phyloP scores from a whole-genome alignment of 257 asterid species.

The Fraxinus excelsior region DNA sequence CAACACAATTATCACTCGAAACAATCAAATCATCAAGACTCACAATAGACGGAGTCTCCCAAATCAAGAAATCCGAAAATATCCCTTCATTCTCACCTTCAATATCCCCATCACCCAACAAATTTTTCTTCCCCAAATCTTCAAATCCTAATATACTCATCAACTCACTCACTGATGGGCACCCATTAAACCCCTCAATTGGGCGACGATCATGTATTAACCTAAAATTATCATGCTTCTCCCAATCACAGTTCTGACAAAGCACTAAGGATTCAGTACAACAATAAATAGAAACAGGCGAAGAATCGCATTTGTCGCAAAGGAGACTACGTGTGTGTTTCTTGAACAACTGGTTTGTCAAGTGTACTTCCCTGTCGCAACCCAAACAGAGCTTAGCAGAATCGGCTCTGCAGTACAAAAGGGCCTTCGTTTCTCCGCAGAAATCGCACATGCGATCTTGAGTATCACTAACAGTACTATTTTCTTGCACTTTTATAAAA shows the following conservation, averaged over 20 bases:
- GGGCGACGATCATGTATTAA: conserved; percentile 76
- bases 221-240: conserved; percentile 45
- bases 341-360: conserved; percentile 79
- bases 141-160: conserved; percentile 69
- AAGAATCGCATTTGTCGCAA: conserved; percentile 68
- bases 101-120: conserved; percentile 35
- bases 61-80: conserved; percentile 63
- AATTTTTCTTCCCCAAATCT: conserved; percentile 58
- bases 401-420: conserved; percentile 89
- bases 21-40: conserved; percentile 75
- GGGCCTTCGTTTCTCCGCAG: conserved; percentile 64
- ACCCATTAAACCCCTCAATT: conserved; percentile 74
- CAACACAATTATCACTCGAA: conserved; percentile 35
- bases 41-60: conserved; percentile 82
- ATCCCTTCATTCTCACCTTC: conserved; percentile 38
- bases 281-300: conserved; percentile 81
- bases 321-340: conserved; percentile 83
- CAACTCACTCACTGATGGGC: conserved; percentile 69
- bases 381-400: conserved; percentile 80
- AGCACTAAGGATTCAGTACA: conserved; percentile 58
- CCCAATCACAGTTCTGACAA: conserved; percentile 98
- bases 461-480: background rate
- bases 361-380: conserved; percentile 87
- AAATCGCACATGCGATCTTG: conserved; percentile 64
- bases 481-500: conserved; percentile 22